These are phyloP conservation scores for Ustilago nuda DNA, from an alignment of 1,284 basidiomycete species.

Conservation along the genomic window DNA sequence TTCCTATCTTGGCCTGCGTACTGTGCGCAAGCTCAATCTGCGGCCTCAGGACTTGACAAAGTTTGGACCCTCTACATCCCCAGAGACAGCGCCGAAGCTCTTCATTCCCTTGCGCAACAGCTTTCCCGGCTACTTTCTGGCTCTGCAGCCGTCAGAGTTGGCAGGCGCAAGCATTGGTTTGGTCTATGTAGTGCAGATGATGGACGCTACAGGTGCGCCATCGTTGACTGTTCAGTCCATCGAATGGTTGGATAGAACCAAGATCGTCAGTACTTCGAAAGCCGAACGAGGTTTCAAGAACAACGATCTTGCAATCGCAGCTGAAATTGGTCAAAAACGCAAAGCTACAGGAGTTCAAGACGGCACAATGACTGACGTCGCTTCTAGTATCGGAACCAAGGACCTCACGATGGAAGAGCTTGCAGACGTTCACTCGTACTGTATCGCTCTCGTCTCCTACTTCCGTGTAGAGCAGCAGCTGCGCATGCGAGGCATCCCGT, in stretches of 20 bases:
- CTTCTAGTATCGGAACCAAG: constrained; percentile 5
- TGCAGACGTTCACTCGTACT: constrained; percentile 54
- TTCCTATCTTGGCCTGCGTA: constrained; percentile 72
- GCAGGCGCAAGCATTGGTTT: constrained; percentile 44
- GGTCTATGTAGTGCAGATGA: constrained; percentile 44
- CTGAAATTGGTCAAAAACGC: constrained; percentile 33
- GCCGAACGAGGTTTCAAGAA: constrained; percentile 2
- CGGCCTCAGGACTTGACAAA: constrained; percentile 59
- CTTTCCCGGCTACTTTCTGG: constrained; percentile 56
- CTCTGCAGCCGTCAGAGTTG: constrained; percentile 45
- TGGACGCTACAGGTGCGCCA: constrained; percentile 36
- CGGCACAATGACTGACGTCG: neutral
- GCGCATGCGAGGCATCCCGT: constrained; percentile 82
- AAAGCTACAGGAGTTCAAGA: constrained; percentile 6
- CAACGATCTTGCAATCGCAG: neutral
- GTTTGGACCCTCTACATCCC: constrained; percentile 38
- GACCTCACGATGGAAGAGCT: constrained; percentile 54
- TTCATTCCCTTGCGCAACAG: constrained; percentile 50
- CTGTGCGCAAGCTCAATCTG: constrained; percentile 78
- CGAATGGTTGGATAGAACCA: constrained; percentile 56
- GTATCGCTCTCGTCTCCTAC: constrained; percentile 87
- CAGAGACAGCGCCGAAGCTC: constrained; percentile 37
- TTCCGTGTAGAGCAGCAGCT: constrained; percentile 88
- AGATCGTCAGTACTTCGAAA: constrained; percentile 25
- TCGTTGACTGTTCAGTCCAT: constrained; percentile 50